Base-by-base conservation (phyloP, 1,284 basidiomycete species). In the Puccinia sorghi region DNA sequence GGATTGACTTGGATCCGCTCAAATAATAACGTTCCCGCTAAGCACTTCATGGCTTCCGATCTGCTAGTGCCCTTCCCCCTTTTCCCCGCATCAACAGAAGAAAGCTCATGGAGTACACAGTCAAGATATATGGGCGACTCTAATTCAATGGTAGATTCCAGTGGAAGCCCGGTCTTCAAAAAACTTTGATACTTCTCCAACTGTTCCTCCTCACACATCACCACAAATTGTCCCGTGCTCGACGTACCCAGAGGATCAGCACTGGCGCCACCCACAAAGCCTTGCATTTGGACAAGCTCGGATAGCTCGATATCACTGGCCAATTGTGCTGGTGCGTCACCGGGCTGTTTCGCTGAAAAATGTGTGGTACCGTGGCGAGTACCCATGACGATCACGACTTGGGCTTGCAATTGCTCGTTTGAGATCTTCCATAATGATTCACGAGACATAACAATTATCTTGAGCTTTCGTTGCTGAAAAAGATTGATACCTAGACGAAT, bases 361-460 rank as follows among this genome's bases (percentile, higher is more conserved):
- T 32, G 32, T 8, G 46, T 50, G 20, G 37, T 32, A 15, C 82
- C 80, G 67, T 82, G 97, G 84, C 99, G 96, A 7, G 95, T 94
- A 37, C 94, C 92, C 90, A 98, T 92, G 67, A 94, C 90, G 50
- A 97, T 87, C 17, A 98, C 94, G 3, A 90, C 89, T 5, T 88
- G 88, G 0, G 92, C 92, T 50, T 90, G 89, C 15, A 94, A 88
- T 3, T 93, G 92, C 15, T 97, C 84, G 25, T 89, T 90, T 22
- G 64, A 69, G 37, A 78, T 67, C 57, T 59, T 70, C 94, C 94
- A 97, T 83, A 91, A 92, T 27, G 90, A 88, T 64, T 96, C 93
- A 52, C 90, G 89, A 0, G 95, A 90, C 0, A 90, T 90, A 80
- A 99, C 87, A 52, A 99, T 86, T 4, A 94, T 90, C n/a, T 90